Conservation (phyloP, 768 basidiomycete genomes). For the Pleurotus tuber-regium region DNA sequence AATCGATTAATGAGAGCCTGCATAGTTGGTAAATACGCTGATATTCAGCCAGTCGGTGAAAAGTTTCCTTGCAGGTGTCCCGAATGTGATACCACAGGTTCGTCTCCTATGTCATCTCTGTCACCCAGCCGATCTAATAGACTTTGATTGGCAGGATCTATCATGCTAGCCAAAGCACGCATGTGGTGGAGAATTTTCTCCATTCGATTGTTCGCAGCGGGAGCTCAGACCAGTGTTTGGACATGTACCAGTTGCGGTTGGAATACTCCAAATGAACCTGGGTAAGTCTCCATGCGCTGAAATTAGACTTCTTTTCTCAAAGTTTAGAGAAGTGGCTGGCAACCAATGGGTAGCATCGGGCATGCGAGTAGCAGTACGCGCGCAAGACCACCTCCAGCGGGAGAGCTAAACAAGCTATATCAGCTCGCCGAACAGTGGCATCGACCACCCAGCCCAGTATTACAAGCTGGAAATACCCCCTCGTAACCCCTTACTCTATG, state of each 20-base stretch:
- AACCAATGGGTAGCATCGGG: not conserved
- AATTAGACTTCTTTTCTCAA: not conserved
- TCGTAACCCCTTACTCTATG: no score
- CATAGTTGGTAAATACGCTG: not conserved
- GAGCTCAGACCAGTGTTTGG: slow-evolving; percentile 2
- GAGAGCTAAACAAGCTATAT: not conserved
- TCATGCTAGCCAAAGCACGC: slow-evolving; percentile 9
- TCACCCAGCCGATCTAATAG: not conserved
- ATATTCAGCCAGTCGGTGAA: slow-evolving; percentile 1
- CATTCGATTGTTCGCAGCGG: slow-evolving; percentile 1
- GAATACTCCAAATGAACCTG: slow-evolving; percentile 1
- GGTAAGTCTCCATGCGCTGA: not conserved
- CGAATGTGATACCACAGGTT: slow-evolving; percentile 5
- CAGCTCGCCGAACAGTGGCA: slow-evolving; percentile 6
- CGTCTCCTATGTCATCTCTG: not conserved
- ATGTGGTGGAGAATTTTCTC: slow-evolving; percentile 5
- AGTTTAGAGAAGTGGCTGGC: not conserved
- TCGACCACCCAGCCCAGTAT: slow-evolving; percentile 1
- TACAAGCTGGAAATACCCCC: no score
- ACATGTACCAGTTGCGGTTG: not conserved
- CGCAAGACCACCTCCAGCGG: not conserved
- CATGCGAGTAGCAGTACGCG: slow-evolving; percentile 2
- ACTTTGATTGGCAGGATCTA: not conserved
- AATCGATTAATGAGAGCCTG: not conserved
- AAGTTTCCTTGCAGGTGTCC: slow-evolving; percentile 4